phyloP scores from a whole-genome alignment of 2,329 filamentous ascomycete genomes.

The Trichoderma cornu-damae region DNA sequence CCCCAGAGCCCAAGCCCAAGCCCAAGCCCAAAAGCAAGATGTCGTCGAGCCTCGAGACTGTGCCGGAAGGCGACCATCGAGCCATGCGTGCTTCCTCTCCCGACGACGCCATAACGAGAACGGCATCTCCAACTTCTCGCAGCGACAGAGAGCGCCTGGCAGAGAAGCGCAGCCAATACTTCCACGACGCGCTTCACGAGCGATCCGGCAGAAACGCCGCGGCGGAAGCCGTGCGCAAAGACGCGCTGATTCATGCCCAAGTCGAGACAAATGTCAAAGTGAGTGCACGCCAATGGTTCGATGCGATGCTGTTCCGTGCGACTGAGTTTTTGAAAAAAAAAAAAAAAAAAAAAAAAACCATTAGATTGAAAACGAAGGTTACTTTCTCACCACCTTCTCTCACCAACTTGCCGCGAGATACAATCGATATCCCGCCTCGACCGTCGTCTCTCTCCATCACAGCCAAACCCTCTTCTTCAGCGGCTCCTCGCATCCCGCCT shows the following conservation, averaged over 20 bases:
- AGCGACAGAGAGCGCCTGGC: slow-evolving; percentile 3
- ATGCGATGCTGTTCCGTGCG: neutral
- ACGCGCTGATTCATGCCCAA: slow-evolving; percentile 56
- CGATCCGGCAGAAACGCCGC: slow-evolving; percentile 23
- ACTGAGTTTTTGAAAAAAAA: neutral
- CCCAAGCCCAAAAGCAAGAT: slow-evolving; percentile 20
- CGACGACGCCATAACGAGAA: neutral
- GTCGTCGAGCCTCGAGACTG: slow-evolving; percentile 27
- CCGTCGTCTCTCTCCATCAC: slow-evolving; percentile 72
- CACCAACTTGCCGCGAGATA: slow-evolving; percentile 70
- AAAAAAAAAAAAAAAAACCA: no score
- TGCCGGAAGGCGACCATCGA: slow-evolving; percentile 27
- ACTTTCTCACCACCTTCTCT: slow-evolving; percentile 68
- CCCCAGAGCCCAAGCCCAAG: slow-evolving; percentile 21
- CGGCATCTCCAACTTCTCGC: slow-evolving; percentile 19
- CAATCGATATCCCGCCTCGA: slow-evolving; percentile 64
- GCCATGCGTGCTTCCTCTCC: neutral
- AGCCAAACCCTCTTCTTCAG: slow-evolving; percentile 69
- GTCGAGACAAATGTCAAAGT: slow-evolving; percentile 32
- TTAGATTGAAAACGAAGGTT: slow-evolving; percentile 71
- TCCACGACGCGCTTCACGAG: slow-evolving; percentile 41
- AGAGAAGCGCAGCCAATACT: slow-evolving; percentile 33
- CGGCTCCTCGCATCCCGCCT: slow-evolving; percentile 72
- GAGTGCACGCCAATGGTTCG: no score
- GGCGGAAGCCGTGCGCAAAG: slow-evolving; percentile 44